phyloP scores from a whole-genome alignment of 2,329 filamentous ascomycete species.

The Alternaria consortialis region DNA sequence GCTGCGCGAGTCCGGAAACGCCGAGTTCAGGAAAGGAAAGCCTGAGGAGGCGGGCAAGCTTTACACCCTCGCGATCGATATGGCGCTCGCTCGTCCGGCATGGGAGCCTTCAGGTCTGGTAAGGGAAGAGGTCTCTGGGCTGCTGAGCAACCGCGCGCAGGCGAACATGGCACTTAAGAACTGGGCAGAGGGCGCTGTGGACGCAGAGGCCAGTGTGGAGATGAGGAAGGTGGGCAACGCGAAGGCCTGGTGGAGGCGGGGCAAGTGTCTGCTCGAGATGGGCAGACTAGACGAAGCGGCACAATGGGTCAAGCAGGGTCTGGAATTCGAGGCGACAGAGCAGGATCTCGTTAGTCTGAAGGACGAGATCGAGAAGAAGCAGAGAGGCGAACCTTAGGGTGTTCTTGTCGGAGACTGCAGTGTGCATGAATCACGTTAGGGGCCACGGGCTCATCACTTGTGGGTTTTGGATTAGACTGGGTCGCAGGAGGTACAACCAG shows the following conservation, averaged over 20 bases:
- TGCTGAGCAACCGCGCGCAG: slow-evolving; percentile 90
- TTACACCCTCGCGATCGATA: slow-evolving; percentile 87
- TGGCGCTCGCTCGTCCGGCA: slow-evolving; percentile 80
- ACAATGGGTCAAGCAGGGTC: slow-evolving; percentile 76
- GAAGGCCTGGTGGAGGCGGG: slow-evolving; percentile 93
- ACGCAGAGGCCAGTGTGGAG: slow-evolving; percentile 89
- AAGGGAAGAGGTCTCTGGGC: slow-evolving; percentile 79
- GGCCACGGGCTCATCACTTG: background rate
- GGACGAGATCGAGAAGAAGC: slow-evolving; percentile 59
- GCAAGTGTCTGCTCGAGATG: slow-evolving; percentile 90
- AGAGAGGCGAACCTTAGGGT: slow-evolving; percentile 16
- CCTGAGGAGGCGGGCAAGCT: slow-evolving; percentile 79
- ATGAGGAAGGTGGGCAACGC: slow-evolving; percentile 85
- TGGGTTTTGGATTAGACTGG: background rate
- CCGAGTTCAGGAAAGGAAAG: slow-evolving; percentile 78
- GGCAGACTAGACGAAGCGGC: slow-evolving; percentile 81
- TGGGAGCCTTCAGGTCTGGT: slow-evolving; percentile 91
- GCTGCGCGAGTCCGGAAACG: slow-evolving; percentile 87
- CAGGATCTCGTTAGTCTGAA: slow-evolving; percentile 50
- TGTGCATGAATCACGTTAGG: background rate
- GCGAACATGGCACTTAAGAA: slow-evolving; percentile 82
- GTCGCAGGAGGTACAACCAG: background rate
- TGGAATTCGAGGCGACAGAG: slow-evolving; percentile 80
- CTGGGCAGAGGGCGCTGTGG: slow-evolving; percentile 87
- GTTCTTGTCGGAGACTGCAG: background rate